These are phyloP conservation scores for Aureobasidium sp. DNA, from an alignment of 2,329 filamentous ascomycete species.

Conservation along the genomic window DNA sequence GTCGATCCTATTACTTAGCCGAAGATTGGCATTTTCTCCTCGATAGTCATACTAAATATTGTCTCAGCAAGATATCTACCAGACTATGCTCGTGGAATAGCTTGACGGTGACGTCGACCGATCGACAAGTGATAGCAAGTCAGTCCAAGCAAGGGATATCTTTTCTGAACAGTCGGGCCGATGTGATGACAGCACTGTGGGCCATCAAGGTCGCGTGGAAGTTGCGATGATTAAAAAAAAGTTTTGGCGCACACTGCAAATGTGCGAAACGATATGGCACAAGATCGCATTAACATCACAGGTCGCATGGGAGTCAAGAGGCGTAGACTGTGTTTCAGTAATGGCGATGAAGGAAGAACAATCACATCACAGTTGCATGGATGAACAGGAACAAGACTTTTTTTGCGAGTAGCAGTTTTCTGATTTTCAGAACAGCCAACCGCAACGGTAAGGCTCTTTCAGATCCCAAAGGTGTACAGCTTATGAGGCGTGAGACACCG, in stretches of 20 bases:
- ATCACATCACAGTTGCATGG: not conserved
- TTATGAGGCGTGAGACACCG: conserved; percentile 3
- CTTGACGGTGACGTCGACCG: no score
- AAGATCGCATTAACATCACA: no score
- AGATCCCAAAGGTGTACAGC: conserved; percentile 4
- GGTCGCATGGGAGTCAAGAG: no score
- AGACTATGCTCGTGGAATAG: no score
- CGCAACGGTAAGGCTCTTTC: conserved; percentile 3
- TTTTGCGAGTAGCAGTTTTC: conserved; percentile 15
- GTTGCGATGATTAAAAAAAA: not conserved
- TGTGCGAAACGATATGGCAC: no score
- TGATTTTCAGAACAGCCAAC: conserved; percentile 16
- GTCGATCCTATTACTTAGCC: no score
- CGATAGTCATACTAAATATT: no score
- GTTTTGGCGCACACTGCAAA: no score
- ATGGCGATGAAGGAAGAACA: no score
- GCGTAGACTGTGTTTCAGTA: no score
- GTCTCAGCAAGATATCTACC: no score
- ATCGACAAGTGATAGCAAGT: not conserved
- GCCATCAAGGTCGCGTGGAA: conserved; percentile 7
- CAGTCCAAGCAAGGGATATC: not conserved
- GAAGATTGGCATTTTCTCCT: no score
- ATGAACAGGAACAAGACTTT: not conserved
- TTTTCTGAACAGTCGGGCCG: not conserved
- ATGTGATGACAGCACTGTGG: conserved; percentile 5